Evolutionary conservation across 2,329 filamentous ascomycete species (phyloP).

Genomic region (Pseudocercospora eumusae): DNA sequence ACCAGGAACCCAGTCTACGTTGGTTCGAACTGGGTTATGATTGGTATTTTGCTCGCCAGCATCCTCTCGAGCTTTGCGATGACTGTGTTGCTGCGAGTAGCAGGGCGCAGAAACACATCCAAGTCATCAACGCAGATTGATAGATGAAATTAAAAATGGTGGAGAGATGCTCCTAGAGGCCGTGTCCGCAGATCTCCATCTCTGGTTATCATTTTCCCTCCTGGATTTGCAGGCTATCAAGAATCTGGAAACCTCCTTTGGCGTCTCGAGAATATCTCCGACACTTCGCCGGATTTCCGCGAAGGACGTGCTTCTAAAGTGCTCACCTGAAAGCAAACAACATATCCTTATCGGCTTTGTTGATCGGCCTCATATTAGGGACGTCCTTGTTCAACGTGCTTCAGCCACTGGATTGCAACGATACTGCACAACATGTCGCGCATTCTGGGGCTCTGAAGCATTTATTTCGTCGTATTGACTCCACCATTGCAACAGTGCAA

Average conservation of each 20-base stretch:
- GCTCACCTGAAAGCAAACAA: not conserved
- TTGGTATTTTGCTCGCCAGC: constrained; percentile 77
- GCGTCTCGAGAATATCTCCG: not conserved
- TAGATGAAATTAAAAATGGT: not conserved
- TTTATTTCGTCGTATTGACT: not conserved
- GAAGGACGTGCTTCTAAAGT: not conserved
- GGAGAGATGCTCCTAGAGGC: not conserved
- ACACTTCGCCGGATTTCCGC: not conserved
- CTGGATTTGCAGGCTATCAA: not conserved
- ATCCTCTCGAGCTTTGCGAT: constrained; percentile 71
- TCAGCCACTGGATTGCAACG: not conserved
- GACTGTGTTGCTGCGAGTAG: constrained; percentile 60
- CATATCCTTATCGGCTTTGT: not conserved
- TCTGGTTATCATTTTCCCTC: not conserved
- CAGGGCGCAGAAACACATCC: constrained; percentile 3
- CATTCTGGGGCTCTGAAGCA: not conserved
- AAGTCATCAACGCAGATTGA: not conserved
- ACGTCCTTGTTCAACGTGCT: not conserved
- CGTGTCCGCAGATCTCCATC: not conserved
- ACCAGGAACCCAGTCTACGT: constrained; percentile 45
- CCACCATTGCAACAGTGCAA: not conserved
- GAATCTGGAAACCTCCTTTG: not conserved
- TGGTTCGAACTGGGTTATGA: constrained; percentile 79
- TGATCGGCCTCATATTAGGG: not conserved
- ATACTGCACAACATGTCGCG: not conserved